Evolutionary conservation across 768 basidiomycete genomes (phyloP), one percentile per base, ranked within the genome.

Genomic region (Trametes maxima): DNA sequence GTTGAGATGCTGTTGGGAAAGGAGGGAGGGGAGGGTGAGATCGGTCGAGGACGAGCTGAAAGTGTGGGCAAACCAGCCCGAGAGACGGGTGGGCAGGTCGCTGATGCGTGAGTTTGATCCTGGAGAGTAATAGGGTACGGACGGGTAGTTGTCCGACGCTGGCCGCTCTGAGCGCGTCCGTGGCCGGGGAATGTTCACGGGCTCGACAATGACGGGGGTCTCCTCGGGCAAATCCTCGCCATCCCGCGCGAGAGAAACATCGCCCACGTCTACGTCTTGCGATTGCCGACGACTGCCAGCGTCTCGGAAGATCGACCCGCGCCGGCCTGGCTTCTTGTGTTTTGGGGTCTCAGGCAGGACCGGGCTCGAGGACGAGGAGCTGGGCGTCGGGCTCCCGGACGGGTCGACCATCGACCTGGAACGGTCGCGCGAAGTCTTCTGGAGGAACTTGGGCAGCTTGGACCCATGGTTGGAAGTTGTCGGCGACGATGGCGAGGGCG

Each of bases 51-150:
- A 91, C 1, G 85, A 73, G 70, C 81, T 83, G 75, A 93, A 90
- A 0, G 88, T 88, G 72, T 92, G 89, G 0, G 87, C 83, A 74
- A 92, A 82, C 90, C 91, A 90, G 66, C 90, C 89, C 0, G 89
- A 86, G 46, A 92, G 83, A 0, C 91, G 81, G 14, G 85, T 86
- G 1, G 90, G 87, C 33, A 92, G 80, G 76, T 91, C 89, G 63
- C 82, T 77, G 62, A 90, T 81, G 55, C 84, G 80, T 14, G 79
- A 70, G 46, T 75, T 74, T 40, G 82, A 80, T n/a, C 78, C 74
- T 57, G 77, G 67, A 33, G 80, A 75, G 54, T 80, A 81, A 60
- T 81, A 76, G 62, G 81, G 80, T 61, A 79, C 74, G 25, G 77
- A 68, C 47, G 76, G 77, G 67, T 76, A 78, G 66, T 78, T 74